Evolutionary conservation across 106 monocot genomes (phyloP).

Genomic region (Apostasia ramifera): DNA sequence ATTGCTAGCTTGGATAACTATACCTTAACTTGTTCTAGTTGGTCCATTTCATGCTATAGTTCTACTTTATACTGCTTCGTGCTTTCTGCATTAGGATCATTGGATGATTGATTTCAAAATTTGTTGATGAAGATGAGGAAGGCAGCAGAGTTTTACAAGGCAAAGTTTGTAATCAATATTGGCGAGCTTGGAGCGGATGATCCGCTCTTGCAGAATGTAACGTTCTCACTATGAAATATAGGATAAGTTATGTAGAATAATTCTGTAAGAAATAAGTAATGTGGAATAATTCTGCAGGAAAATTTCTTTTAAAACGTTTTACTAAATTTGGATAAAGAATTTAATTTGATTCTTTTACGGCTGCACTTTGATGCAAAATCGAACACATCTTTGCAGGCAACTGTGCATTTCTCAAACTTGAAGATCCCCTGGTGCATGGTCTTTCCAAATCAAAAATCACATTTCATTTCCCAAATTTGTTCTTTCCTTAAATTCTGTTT

Average conservation of each 20-base stretch:
- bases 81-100: not conserved
- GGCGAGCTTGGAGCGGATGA: slow-evolving; percentile 48
- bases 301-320: not conserved
- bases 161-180: slow-evolving; percentile 46
- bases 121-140: slow-evolving; percentile 40
- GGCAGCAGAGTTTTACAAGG: slow-evolving; percentile 25
- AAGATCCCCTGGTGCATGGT: slow-evolving; percentile 42
- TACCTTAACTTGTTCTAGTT: not conserved
- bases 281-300: not conserved
- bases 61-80: not conserved
- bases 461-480: not conserved
- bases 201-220: slow-evolving; percentile 59
- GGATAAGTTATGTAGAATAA: not conserved
- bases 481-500: not conserved
- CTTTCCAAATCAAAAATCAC: not conserved
- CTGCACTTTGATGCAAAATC: not conserved
- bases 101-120: not conserved
- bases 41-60: not conserved
- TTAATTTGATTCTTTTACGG: not conserved
- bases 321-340: not conserved
- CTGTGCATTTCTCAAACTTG: slow-evolving; percentile 22
- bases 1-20: too few species aligned
- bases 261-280: not conserved
- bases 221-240: not conserved
- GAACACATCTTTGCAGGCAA: slow-evolving; percentile 32